Evolutionary conservation across 2,329 filamentous ascomycete genomes (phyloP).

Genomic region (Aureobasidium subglaciale): DNA sequence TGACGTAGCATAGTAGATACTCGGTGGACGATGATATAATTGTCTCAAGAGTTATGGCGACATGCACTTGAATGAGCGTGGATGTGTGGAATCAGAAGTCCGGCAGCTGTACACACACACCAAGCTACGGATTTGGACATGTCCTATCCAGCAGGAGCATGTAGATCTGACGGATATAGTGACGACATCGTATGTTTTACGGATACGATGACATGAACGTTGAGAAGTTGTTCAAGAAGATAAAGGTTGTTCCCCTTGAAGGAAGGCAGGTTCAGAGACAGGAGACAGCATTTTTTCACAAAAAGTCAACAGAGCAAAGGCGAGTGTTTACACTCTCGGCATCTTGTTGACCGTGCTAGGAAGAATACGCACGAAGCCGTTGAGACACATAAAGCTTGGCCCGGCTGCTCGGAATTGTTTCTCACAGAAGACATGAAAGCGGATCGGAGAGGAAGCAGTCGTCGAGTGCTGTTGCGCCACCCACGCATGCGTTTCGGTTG

Average conservation of each 20-base stretch:
- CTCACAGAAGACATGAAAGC: not conserved
- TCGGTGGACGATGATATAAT: not conserved
- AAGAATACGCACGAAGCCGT: constrained; percentile 8
- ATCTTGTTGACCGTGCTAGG: constrained; percentile 3
- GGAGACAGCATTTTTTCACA: not conserved
- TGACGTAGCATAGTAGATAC: not conserved
- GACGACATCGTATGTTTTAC: not conserved
- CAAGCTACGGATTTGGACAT: not conserved
- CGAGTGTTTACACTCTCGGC: constrained; percentile 1
- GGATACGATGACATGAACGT: not conserved
- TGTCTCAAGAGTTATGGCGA: not conserved
- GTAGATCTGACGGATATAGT: not conserved
- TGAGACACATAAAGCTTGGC: constrained; percentile 12
- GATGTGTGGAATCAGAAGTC: not conserved
- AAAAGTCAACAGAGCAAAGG: not conserved
- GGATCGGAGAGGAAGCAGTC: not conserved
- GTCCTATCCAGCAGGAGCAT: not conserved
- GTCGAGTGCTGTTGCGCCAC: constrained; percentile 9
- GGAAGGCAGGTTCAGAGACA: not conserved
- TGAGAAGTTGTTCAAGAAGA: not conserved
- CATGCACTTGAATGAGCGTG: not conserved
- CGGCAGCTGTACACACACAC: not conserved
- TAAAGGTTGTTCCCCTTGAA: not conserved
- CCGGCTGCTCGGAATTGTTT: constrained; percentile 10
- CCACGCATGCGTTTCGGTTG: constrained; percentile 6